Percentiles rank a stretch among this genome's conserved stretches.
These are phyloP conservation scores for Clavaria fumosa DNA, from an alignment of 768 basidiomycete species.

Conservation along the genomic window DNA sequence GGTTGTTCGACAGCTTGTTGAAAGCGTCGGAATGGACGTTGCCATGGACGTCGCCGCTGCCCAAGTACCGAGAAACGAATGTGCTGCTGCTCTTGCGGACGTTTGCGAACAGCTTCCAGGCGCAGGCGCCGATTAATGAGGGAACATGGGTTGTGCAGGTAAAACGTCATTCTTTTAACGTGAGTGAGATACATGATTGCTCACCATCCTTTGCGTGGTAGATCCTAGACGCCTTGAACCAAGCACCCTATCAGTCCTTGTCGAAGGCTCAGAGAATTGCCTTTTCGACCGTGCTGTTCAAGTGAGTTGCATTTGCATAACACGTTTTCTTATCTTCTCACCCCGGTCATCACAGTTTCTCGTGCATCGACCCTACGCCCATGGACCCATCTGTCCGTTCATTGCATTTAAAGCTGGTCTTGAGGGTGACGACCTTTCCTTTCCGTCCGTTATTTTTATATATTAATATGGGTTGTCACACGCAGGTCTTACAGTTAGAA, in stretches of 20 bases:
- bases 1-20: conserved; percentile 49
- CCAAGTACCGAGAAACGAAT: conserved; percentile 75
- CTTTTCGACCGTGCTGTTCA: conserved; percentile 70
- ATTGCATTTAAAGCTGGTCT: conserved; percentile 29
- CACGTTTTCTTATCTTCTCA: conserved; percentile 1
- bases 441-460: background rate
- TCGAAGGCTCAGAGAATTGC: conserved; percentile 64
- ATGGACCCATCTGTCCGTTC: conserved; percentile 25
- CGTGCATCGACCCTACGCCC: conserved; percentile 37
- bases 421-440: conserved; percentile 25
- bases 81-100: conserved; percentile 64
- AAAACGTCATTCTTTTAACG: conserved; percentile 8
- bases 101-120: conserved; percentile 66
- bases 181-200: conserved; percentile 1
- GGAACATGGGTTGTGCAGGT: conserved; percentile 41
- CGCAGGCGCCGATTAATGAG: conserved; percentile 27
- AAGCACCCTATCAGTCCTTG: conserved; percentile 36
- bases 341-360: conserved; percentile 30
- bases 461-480: background rate
- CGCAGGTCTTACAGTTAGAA: conserved; percentile 33
- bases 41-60: conserved; percentile 37
- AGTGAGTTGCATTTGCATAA: conserved; percentile 38
- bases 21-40: conserved; percentile 49
- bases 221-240: conserved; percentile 40
- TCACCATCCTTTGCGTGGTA: conserved; percentile 15